These are phyloP conservation scores for Fusarium musae DNA, from an alignment of 2,329 filamentous ascomycete species.

Conservation along the genomic window DNA sequence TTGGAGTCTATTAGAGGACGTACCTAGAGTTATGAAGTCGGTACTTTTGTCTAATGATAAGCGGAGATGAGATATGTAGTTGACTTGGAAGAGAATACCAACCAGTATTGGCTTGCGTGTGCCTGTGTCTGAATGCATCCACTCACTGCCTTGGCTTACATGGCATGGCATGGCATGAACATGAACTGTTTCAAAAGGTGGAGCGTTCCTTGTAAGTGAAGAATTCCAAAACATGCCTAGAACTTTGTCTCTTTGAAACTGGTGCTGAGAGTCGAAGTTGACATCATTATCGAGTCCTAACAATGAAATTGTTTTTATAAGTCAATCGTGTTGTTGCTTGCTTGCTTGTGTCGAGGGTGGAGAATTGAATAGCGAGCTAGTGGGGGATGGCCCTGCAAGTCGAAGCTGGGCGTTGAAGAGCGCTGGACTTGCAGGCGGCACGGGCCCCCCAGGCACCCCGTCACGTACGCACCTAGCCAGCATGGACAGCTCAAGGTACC, in stretches of 20 bases:
- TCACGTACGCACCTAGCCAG: background rate
- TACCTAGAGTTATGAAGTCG: background rate
- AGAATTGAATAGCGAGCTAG: constrained; percentile 19
- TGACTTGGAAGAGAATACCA: constrained; percentile 8
- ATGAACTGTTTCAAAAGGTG: constrained; percentile 37
- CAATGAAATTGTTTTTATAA: constrained; percentile 4
- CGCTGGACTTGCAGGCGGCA: constrained; percentile 34
- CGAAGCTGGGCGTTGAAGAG: constrained; percentile 32
- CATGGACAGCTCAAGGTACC: background rate
- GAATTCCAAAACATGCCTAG: constrained; percentile 4
- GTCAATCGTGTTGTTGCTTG: constrained; percentile 11
- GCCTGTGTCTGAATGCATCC: constrained; percentile 25
- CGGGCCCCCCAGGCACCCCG: constrained; percentile 16
- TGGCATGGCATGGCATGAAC: constrained; percentile 22
- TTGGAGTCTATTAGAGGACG: background rate
- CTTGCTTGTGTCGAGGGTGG: constrained; percentile 7
- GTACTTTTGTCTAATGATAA: background rate
- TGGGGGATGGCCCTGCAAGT: constrained; percentile 30
- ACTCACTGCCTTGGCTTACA: constrained; percentile 21
- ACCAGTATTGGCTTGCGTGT: background rate
- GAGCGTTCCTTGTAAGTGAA: background rate
- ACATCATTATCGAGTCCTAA: constrained; percentile 5
- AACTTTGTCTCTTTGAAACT: background rate
- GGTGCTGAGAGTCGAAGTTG: background rate
- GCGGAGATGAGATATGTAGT: background rate